A percentile compares a stretch with the other conserved stretches of the same genome.
These are phyloP conservation scores for Sporobolomyces phaffii DNA, from an alignment of 768 basidiomycete species.

Conservation along the genomic window DNA sequence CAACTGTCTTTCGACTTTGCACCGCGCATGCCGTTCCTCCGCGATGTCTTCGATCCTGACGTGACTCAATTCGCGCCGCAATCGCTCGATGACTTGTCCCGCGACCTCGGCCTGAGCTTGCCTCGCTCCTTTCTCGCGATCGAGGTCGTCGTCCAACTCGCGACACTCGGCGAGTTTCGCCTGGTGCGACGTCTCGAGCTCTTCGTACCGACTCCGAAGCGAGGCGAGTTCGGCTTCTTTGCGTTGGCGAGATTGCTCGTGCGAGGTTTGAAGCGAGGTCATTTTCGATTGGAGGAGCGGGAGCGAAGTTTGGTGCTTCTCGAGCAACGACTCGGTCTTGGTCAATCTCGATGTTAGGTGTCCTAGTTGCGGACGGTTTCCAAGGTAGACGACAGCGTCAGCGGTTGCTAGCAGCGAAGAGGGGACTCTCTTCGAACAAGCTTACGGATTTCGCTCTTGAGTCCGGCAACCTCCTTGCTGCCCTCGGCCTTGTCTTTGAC, in stretches of 20 bases:
- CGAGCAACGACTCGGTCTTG: constrained; percentile 16
- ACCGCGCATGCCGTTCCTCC: neutral
- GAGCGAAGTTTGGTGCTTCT: constrained; percentile 27
- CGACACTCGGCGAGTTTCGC: neutral
- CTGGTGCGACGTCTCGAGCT: neutral
- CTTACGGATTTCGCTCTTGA: constrained; percentile 30
- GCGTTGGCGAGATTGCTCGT: constrained; percentile 21
- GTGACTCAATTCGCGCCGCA: neutral
- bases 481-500: constrained; percentile 9
- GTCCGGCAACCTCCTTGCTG: neutral
- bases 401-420: too few species aligned
- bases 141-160: neutral
- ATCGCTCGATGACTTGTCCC: neutral
- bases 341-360: constrained; percentile 26
- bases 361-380: too few species aligned
- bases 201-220: neutral
- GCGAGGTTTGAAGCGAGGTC: constrained; percentile 12
- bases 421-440: too few species aligned
- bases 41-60: neutral
- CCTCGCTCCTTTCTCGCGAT: neutral
- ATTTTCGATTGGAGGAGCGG: constrained; percentile 33
- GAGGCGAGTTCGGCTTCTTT: constrained; percentile 24
- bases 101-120: neutral
- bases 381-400: too few species aligned
- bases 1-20: constrained; percentile 5